Evolutionary conservation across 2,329 filamentous ascomycete species (phyloP).

Genomic region (Sporothrix phasma): DNA sequence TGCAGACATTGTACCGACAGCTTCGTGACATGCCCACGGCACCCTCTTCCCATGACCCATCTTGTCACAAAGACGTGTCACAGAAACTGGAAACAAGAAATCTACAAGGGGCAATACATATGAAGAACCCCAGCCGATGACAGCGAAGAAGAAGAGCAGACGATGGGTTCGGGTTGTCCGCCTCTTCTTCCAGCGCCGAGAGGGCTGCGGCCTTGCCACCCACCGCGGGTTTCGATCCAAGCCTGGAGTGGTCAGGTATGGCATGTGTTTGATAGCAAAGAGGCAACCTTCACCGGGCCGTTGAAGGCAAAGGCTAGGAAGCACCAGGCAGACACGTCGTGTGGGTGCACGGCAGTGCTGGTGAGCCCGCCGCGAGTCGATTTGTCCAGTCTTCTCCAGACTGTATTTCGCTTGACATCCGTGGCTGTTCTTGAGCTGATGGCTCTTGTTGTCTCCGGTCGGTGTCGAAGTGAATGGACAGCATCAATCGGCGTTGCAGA

Average conservation of each 20-base stretch:
- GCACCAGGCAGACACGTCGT: background rate
- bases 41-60: background rate
- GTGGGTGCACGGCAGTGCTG: background rate
- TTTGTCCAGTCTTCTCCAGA: background rate
- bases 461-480: background rate
- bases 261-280: background rate
- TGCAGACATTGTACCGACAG: background rate
- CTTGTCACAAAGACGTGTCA: background rate
- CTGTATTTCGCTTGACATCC: background rate
- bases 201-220: background rate
- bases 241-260: too few species aligned
- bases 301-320: background rate
- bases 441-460: background rate
- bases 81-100: background rate
- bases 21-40: background rate
- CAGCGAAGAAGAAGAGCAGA: background rate
- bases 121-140: too few species aligned
- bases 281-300: background rate
- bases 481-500: background rate
- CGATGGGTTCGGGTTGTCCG: conserved; percentile 4
- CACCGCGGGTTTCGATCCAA: background rate
- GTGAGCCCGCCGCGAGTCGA: background rate
- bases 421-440: background rate
- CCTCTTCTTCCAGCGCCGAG: background rate
- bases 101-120: background rate